phyloP scores from a whole-genome alignment of 305 asterid species.

The Fraxinus platypoda region DNA sequence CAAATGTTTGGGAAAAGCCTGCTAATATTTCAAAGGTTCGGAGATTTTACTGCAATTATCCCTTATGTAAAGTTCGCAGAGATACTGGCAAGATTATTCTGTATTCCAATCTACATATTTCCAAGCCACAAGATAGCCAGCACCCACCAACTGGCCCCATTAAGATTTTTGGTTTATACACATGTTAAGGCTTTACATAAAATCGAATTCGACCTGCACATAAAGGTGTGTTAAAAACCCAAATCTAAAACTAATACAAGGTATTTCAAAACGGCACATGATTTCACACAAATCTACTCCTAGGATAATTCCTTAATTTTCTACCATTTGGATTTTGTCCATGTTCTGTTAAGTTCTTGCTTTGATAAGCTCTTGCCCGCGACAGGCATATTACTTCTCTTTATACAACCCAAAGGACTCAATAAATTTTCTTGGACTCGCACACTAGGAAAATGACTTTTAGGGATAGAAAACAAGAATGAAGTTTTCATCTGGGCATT shows the following conservation, averaged over 20 bases:
- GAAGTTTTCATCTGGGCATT: slow-evolving; percentile 33
- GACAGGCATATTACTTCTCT: slow-evolving; percentile 75
- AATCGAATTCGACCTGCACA: not conserved
- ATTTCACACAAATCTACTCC: not conserved
- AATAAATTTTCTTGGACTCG: slow-evolving; percentile 41
- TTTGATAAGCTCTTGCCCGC: slow-evolving; percentile 64
- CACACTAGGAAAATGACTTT: slow-evolving; percentile 37
- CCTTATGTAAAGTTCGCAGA: no score
- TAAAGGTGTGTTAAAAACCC: not conserved
- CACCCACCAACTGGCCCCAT: slow-evolving; percentile 42
- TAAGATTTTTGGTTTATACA: slow-evolving; percentile 9
- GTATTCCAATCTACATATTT: slow-evolving; percentile 29
- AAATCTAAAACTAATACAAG: no score
- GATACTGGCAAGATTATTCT: slow-evolving; percentile 47
- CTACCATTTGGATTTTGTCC: slow-evolving; percentile 25
- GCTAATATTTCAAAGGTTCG: no score
- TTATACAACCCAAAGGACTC: slow-evolving; percentile 46
- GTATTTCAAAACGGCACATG: not conserved
- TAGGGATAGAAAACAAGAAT: slow-evolving; percentile 37
- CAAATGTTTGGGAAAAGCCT: no score
- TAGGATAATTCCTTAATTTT: not conserved
- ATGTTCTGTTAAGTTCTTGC: slow-evolving; percentile 24
- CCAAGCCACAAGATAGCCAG: slow-evolving; percentile 44
- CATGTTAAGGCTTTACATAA: not conserved
- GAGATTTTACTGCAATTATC: no score